Evolutionary conservation across 345 rosid species (phyloP).

Genomic region (Eucalyptus marginata): DNA sequence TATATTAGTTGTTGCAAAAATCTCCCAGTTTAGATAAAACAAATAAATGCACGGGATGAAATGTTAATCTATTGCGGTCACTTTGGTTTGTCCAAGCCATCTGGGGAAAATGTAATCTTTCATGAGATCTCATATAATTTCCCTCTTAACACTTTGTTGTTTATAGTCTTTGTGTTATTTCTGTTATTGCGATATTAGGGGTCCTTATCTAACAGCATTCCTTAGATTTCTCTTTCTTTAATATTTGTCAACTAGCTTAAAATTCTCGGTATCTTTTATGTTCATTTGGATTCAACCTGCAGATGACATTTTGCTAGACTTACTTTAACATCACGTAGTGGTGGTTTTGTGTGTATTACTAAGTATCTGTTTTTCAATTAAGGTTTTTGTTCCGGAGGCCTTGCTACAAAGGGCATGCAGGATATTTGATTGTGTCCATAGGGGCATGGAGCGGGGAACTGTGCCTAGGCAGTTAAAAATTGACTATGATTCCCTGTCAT

Average conservation of each 20-base stretch:
- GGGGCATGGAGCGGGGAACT: constrained; percentile 19
- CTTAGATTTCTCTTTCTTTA: background rate
- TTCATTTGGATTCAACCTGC: background rate
- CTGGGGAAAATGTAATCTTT: too few species aligned
- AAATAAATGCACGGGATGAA: too few species aligned
- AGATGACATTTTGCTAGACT: background rate
- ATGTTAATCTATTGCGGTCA: too few species aligned
- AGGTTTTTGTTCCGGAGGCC: constrained; percentile 65
- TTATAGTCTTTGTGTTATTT: background rate
- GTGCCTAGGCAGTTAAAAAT: constrained; percentile 38
- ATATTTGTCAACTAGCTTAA: background rate
- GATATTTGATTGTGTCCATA: constrained; percentile 49
- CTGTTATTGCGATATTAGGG: background rate
- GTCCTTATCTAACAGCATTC: background rate
- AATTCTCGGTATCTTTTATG: background rate
- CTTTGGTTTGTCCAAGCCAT: too few species aligned
- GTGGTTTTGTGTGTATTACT: background rate
- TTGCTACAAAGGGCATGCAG: constrained; percentile 25
- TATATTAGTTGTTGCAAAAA: background rate
- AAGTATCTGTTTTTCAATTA: background rate
- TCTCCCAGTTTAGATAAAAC: background rate
- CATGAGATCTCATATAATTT: background rate
- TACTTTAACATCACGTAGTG: background rate
- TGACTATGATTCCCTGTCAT: constrained; percentile 34
- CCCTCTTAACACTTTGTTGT: background rate